phyloP scores from a whole-genome alignment of 306 rosid genomes.

The Datisca glomerata region DNA sequence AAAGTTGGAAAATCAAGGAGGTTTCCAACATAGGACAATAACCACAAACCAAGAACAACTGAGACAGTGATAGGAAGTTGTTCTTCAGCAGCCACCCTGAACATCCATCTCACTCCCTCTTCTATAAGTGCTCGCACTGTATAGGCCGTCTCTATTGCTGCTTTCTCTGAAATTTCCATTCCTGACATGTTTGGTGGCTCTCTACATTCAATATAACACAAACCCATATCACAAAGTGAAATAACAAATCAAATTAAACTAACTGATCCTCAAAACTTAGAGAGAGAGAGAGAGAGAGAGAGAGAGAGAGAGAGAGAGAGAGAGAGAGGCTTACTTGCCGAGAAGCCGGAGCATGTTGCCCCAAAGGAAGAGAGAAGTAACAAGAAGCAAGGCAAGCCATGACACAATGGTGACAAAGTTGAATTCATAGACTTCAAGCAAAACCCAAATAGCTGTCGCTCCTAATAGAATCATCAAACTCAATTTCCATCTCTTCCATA shows the following conservation, averaged over 20 bases:
- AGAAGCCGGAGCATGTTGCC: constrained; percentile 38
- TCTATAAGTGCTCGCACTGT: constrained; percentile 19
- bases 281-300: not conserved
- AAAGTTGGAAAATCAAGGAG: constrained; percentile 29
- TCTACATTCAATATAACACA: constrained; percentile 22
- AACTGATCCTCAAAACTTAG: not conserved
- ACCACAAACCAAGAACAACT: constrained; percentile 22
- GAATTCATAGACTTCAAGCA: constrained; percentile 39
- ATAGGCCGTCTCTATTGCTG: constrained; percentile 16
- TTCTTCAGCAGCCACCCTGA: constrained; percentile 25
- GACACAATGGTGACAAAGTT: constrained; percentile 41
- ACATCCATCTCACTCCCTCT: constrained; percentile 32
- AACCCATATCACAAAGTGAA: not conserved
- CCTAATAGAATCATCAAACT: constrained; percentile 16
- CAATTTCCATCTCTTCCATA: constrained; percentile 44
- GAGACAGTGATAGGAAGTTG: constrained; percentile 28
- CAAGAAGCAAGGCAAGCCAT: constrained; percentile 28
- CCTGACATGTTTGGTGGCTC: constrained; percentile 20
- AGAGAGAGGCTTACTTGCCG: constrained; percentile 33
- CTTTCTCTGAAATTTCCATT: constrained; percentile 25
- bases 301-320: not conserved
- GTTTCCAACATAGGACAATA: constrained; percentile 32
- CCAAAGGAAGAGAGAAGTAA: constrained; percentile 36
- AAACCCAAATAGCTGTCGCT: constrained; percentile 45
- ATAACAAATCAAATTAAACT: no score